Conservation (phyloP, 257 asterid genomes). For the Capsicum baccatum region DNA sequence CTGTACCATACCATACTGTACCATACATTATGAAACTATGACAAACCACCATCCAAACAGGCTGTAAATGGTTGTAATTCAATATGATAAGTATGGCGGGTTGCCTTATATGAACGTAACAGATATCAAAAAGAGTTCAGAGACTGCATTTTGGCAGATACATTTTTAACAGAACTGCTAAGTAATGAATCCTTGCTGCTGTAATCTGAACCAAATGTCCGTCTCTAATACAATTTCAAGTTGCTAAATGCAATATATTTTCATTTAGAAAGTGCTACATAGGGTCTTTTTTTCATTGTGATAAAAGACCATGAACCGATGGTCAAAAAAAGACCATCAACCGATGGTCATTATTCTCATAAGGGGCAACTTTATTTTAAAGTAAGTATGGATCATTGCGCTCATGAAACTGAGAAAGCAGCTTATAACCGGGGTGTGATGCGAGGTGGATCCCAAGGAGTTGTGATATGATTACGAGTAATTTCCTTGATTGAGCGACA, state of each 20-base stretch:
- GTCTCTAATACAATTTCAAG: background rate
- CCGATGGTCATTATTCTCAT: background rate
- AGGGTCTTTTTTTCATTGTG: background rate
- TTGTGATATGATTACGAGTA: conserved; percentile 57
- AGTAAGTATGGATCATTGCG: background rate
- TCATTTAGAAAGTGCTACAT: background rate
- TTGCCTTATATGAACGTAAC: background rate
- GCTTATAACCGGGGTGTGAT: conserved; percentile 52
- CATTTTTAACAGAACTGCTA: background rate
- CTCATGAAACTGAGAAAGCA: background rate
- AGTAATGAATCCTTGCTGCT: background rate
- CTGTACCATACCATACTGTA: too few species aligned
- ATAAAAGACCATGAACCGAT: background rate
- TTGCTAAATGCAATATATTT: conserved; percentile 8
- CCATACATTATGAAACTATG: too few species aligned
- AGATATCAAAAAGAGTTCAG: background rate
- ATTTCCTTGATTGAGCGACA: conserved; percentile 74
- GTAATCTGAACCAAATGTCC: background rate
- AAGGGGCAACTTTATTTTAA: background rate
- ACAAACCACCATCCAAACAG: too few species aligned
- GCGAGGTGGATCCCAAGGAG: conserved; percentile 62
- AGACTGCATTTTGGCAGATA: background rate
- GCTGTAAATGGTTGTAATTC: background rate
- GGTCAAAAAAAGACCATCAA: background rate
- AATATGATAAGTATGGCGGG: background rate